Percentiles rank a stretch among this genome's conserved stretches.
phyloP scores from a whole-genome alignment of 495 filamentous ascomycete species.

The Penicillium atrosanguineum region DNA sequence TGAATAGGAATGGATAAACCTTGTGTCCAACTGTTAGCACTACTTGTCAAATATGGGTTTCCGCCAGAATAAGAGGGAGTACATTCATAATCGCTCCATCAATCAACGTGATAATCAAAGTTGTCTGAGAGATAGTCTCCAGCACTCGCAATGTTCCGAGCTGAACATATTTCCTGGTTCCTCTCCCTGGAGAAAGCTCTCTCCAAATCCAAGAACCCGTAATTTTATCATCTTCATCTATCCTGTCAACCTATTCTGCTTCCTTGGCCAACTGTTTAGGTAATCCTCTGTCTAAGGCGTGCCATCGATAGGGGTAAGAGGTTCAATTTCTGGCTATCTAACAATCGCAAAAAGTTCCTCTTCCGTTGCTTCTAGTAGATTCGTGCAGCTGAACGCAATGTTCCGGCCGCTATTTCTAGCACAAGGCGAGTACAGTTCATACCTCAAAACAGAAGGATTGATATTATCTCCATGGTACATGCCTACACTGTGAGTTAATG shows the following conservation, averaged over 20 bases:
- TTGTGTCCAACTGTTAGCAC: too few relatives aligned
- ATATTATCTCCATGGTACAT: conserved; percentile 35
- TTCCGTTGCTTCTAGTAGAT: not conserved
- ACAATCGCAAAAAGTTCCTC: not conserved
- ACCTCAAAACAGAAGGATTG: not conserved
- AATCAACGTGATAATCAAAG: not conserved
- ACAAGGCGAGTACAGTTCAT: not conserved
- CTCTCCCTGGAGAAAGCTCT: not conserved
- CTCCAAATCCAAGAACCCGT: not conserved
- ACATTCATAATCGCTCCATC: too few relatives aligned
- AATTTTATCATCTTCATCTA: not conserved
- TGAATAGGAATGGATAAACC: not conserved
- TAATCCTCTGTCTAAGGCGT: not conserved
- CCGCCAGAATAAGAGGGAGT: not conserved
- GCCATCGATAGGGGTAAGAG: not conserved
- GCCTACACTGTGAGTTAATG: conserved; percentile 29
- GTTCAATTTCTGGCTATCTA: not conserved
- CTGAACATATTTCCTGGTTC: too few relatives aligned
- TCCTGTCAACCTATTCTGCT: not conserved
- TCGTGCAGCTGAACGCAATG: not conserved
- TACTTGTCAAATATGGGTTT: not conserved
- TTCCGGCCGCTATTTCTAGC: not conserved
- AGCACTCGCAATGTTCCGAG: too few relatives aligned
- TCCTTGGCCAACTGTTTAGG: not conserved
- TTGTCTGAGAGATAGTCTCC: too few relatives aligned